Evolutionary conservation across 176 grass and related monocot genomes (phyloP), one percentile per base, ranked within the genome.

Genomic region (Panicum miliaceum): DNA sequence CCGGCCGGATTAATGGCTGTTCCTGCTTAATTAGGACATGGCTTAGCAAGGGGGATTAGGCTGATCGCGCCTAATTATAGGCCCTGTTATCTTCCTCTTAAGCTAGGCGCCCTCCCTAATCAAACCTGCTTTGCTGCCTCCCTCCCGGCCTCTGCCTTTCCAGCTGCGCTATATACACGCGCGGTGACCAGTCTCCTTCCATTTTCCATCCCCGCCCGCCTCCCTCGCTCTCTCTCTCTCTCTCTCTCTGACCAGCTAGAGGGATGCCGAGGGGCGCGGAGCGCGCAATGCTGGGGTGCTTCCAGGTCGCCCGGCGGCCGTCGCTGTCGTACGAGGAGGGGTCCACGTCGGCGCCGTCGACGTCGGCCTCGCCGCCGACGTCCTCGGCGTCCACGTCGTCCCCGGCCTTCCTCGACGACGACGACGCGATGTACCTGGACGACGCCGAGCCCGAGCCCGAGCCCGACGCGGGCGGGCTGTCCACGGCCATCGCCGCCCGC

Each of bases 401-500:
- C 7, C 77, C 79, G 22, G 68, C 76, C 0, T 77, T 90, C 76
- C 84, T 91, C 37, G 88, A 90, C 75, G 85, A 91, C 22, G 83
- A 89, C 54, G 81, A 86, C 35, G 81, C 59, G 8, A 51, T 90
- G 10, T 97, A 87, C 68, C 77, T 74, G 13, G 84, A 85, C 25
- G 41, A 67, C 35, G 57, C 60, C 5, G 79, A 91, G 40, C 73
- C 56, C 19, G 79, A 91, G 40, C 73, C 56, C 19, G 83, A 87
- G 67, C 79, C 90, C 13, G 80, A 89, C 6, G 73, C 64, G 0
- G 35, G 70, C 8, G 20, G 90, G 58, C 89, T 98, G 4, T 91
- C 86, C 78, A 84, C 82, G 13, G 95, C 95, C 76, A 91, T 95
- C 51, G 92, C 92, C 68, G 81, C 92, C 11, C 92, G 89, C 64